phyloP scores from a whole-genome alignment of 2,329 filamentous ascomycete genomes.

The Paraconiothyrium brasiliense region DNA sequence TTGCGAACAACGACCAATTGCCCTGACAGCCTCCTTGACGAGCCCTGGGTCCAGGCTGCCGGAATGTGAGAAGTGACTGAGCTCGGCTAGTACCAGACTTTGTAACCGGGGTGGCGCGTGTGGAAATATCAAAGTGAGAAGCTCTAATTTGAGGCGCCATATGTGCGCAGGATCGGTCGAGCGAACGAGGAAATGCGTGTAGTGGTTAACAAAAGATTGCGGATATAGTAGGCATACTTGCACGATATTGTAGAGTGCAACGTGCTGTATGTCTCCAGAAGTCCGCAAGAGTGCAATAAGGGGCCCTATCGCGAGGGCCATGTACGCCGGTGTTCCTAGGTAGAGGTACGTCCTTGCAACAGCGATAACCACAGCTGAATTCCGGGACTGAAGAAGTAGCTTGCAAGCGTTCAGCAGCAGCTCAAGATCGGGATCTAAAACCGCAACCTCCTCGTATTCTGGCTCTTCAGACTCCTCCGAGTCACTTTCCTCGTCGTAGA shows the following conservation, averaged over 20 bases:
- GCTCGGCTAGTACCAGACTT: constrained; percentile 86
- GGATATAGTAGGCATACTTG: constrained; percentile 84
- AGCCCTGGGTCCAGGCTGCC: constrained; percentile 77
- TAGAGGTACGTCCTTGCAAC: constrained; percentile 87
- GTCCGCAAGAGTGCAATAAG: constrained; percentile 85
- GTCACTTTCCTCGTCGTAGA: constrained; percentile 72
- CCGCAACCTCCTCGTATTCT: constrained; percentile 64
- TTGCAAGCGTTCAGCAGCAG: constrained; percentile 81
- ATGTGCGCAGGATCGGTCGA: constrained; percentile 81
- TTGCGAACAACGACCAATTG: constrained; percentile 93
- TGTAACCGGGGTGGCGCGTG: constrained; percentile 79
- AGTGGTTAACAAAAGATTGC: constrained; percentile 83
- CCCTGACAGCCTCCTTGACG: constrained; percentile 87
- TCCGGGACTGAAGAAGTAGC: constrained; percentile 89
- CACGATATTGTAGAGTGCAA: constrained; percentile 93
- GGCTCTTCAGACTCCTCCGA: constrained; percentile 56
- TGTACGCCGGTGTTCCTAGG: constrained; percentile 80
- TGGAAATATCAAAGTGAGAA: constrained; percentile 90
- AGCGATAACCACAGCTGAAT: constrained; percentile 89
- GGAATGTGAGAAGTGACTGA: constrained; percentile 97
- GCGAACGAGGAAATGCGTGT: constrained; percentile 87
- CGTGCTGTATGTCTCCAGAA: constrained; percentile 85
- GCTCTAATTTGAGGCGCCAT: constrained; percentile 91
- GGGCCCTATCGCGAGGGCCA: constrained; percentile 80
- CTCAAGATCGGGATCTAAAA: constrained; percentile 83